Evolutionary conservation across 345 rosid genomes (phyloP).

Genomic region (Gynandropsis gynandra): DNA sequence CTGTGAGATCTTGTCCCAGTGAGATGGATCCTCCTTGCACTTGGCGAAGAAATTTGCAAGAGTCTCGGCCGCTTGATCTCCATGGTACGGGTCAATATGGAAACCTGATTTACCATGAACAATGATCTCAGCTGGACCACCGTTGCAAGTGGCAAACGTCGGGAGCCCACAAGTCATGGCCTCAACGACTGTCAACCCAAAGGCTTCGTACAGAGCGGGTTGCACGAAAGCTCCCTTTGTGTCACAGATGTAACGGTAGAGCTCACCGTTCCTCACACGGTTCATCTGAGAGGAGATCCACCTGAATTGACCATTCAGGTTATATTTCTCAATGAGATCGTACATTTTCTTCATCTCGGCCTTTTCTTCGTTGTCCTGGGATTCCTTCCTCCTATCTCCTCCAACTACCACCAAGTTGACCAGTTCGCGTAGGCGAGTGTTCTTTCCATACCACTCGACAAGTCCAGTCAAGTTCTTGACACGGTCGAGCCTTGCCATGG

Average conservation of each 20-base stretch:
- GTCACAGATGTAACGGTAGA: slow-evolving; percentile 72
- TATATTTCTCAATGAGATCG: slow-evolving; percentile 50
- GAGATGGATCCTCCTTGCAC: slow-evolving; percentile 49
- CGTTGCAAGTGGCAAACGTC: slow-evolving; percentile 71
- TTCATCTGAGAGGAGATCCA: slow-evolving; percentile 96
- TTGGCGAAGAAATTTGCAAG: slow-evolving; percentile 65
- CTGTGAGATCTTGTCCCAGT: slow-evolving; percentile 64
- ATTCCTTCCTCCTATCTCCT: slow-evolving; percentile 84
- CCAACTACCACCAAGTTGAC: slow-evolving; percentile 88
- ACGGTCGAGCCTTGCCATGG: slow-evolving; percentile 90
- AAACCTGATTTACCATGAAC: slow-evolving; percentile 78
- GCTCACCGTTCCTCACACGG: slow-evolving; percentile 77
- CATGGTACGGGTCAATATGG: slow-evolving; percentile 84
- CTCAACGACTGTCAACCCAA: slow-evolving; percentile 83
- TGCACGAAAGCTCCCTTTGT: slow-evolving; percentile 87
- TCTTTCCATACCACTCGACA: slow-evolving; percentile 89
- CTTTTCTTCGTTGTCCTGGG: slow-evolving; percentile 74
- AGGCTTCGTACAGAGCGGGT: slow-evolving; percentile 81
- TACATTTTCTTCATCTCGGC: slow-evolving; percentile 89
- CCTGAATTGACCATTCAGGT: slow-evolving; percentile 67
- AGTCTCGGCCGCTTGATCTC: slow-evolving; percentile 59
- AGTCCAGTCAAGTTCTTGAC: slow-evolving; percentile 81
- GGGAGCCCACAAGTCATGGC: slow-evolving; percentile 89
- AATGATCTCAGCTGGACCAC: slow-evolving; percentile 91
- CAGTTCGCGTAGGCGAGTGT: slow-evolving; percentile 46